Percentiles rank a stretch among this genome's conserved stretches.
These are phyloP conservation scores for Colletotrichum sp. DNA, from an alignment of 2,329 filamentous ascomycete genomes.

Conservation along the genomic window DNA sequence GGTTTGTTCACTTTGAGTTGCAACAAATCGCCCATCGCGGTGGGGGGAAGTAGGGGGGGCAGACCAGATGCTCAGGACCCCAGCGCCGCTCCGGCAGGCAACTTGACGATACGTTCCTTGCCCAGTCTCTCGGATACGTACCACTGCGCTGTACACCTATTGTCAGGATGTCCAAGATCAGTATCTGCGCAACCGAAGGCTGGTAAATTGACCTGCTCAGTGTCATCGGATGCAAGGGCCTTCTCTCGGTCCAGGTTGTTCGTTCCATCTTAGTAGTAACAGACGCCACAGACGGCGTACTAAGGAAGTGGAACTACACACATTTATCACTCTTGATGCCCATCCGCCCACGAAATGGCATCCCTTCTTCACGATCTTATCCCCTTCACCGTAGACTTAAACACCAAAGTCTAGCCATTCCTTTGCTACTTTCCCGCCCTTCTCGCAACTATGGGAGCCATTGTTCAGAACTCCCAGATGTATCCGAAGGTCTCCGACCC, in stretches of 20 bases:
- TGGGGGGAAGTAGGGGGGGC: background rate
- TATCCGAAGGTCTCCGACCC: background rate
- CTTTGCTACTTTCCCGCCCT: background rate
- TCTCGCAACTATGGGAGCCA: slow-evolving; percentile 2
- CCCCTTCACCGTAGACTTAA: background rate
- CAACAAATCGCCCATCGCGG: slow-evolving; percentile 8
- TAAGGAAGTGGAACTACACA: background rate
- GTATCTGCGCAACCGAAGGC: background rate
- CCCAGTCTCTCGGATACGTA: slow-evolving; percentile 4
- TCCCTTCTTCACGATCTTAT: background rate
- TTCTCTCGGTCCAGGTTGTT: background rate
- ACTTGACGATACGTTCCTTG: background rate
- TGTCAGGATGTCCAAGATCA: background rate
- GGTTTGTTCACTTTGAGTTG: slow-evolving; percentile 16
- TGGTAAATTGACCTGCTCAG: slow-evolving; percentile 15
- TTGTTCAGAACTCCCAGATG: slow-evolving; percentile 3
- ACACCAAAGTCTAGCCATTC: background rate
- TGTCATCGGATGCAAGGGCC: slow-evolving; percentile 12
- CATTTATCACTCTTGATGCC: slow-evolving; percentile 8
- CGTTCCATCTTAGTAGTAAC: background rate
- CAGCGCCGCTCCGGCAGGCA: slow-evolving; percentile 11
- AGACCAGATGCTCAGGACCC: slow-evolving; percentile 7
- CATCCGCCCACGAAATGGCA: background rate
- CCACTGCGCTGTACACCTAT: background rate
- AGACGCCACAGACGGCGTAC: slow-evolving; percentile 12